Evolutionary conservation across 495 filamentous ascomycete genomes (phyloP), one percentile per base, ranked within the genome.

Genomic region (Chaetomidium leptoderma): DNA sequence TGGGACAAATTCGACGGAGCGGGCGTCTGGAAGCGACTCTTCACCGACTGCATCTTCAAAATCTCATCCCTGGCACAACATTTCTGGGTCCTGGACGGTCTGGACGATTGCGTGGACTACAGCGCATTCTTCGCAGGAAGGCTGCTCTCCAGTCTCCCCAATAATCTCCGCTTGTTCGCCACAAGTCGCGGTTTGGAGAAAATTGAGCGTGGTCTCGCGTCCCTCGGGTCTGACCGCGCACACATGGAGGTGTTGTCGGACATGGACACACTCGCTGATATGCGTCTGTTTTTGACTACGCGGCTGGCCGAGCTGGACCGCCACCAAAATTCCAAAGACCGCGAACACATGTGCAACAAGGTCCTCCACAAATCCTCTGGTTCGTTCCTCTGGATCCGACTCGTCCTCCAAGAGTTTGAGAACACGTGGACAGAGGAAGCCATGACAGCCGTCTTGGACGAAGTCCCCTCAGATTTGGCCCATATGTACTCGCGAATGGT

Each of bases 381-480:
- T 4, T 72, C 63, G 0, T 74, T 73, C 21, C 56, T 74, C 17
- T 74, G 72, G 72, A 39, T 51, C 0, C 59, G 63, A 4, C 65
- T 74, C 6, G 67, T 73, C 3, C 44, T 72, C 1, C 39, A 69
- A 43, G 67, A 70, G 33, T 58, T 74, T 4, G 60, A 63, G 33
- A 48, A 53, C 19, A 55, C 52, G 0, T 72, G 61, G 53, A 73
- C 61, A 0, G 59, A 61, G 7, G 67, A 70, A 26, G 64, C 48
- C 0, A 70, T 73, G 58, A 58, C 68, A 3, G 53, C 16, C 14
- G 63, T 67, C 1, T 47, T 74, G 23, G 21, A 53, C 26, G 63
- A 66, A 16, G 53, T 65, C 3, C 70, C 66, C 7, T 37, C 26
- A 4, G 63, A 60, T 2, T 45, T 74, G 21, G 46, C 59, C 43